phyloP scores from a whole-genome alignment of 192 early-diverging fungal genomes.

The Globomyces pollinis-pini region DNA sequence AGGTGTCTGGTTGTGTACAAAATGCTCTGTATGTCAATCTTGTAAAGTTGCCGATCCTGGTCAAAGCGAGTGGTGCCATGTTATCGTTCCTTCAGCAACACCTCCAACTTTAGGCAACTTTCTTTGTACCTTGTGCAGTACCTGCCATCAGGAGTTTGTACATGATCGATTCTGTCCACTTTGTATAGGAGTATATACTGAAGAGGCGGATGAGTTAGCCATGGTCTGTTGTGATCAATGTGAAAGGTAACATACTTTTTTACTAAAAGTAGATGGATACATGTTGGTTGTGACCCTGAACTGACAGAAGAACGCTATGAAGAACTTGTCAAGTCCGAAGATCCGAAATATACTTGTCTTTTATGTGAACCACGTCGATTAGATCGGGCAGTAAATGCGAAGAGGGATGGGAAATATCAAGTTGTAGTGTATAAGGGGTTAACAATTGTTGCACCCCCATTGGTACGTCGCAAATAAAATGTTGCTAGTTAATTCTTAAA shows the following conservation, averaged over 20 bases:
- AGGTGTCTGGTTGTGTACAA: constrained; percentile 41
- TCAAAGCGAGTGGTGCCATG: constrained; percentile 25
- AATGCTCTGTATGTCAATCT: constrained; percentile 34
- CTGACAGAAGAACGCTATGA: constrained; percentile 33
- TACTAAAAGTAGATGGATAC: constrained; percentile 35
- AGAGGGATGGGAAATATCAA: background rate
- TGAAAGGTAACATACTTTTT: constrained; percentile 28
- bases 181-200: constrained; percentile 35
- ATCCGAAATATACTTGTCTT: constrained; percentile 35
- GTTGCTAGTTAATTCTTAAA: too few species aligned
- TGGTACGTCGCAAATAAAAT: too few species aligned
- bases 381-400: background rate
- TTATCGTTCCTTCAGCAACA: constrained; percentile 21
- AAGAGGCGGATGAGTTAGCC: constrained; percentile 33
- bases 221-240: constrained; percentile 48
- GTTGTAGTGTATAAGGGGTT: background rate
- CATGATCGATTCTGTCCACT: constrained; percentile 36
- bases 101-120: constrained; percentile 32
- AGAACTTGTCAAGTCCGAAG: constrained; percentile 21
- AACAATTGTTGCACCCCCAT: background rate
- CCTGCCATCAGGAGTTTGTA: constrained; percentile 30
- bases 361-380: constrained; percentile 32
- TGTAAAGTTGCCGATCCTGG: constrained; percentile 15
- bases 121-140: constrained; percentile 36
- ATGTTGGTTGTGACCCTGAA: constrained; percentile 42